Percentiles rank a stretch among this genome's conserved stretches.
These are phyloP conservation scores for Verticillium dahliae DNA, from an alignment of 2,329 filamentous ascomycete genomes.

Conservation along the genomic window DNA sequence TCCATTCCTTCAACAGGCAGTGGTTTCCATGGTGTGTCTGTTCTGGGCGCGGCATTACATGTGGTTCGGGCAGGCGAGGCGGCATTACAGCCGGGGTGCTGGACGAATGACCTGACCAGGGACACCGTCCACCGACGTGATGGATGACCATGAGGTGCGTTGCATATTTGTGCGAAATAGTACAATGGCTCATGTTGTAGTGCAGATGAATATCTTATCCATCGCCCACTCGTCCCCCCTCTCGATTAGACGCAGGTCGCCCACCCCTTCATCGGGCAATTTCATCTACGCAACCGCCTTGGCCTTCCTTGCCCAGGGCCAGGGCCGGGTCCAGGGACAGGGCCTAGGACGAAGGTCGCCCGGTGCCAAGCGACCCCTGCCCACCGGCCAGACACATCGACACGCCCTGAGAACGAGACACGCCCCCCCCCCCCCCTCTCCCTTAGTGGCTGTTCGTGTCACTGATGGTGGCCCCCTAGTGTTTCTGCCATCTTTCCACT, in stretches of 20 bases:
- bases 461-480: constrained; percentile 13
- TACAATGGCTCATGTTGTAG: background rate
- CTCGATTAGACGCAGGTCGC: background rate
- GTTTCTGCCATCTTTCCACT: constrained; percentile 24
- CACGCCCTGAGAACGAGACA: background rate
- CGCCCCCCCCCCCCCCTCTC: background rate
- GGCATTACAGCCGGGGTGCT: background rate
- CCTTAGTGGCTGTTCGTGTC: constrained; percentile 18
- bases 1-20: too few species aligned
- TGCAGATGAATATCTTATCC: constrained; percentile 22
- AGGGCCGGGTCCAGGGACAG: constrained; percentile 11
- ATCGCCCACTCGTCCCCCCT: background rate
- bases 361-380: constrained; percentile 15
- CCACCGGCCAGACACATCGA: background rate
- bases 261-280: constrained; percentile 32
- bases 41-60: too few species aligned
- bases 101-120: background rate
- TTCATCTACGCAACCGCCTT: constrained; percentile 33
- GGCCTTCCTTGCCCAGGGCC: constrained; percentile 11
- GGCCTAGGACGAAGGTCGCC: constrained; percentile 8
- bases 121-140: background rate
- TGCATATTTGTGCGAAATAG: background rate
- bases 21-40: too few species aligned
- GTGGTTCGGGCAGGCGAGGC: background rate
- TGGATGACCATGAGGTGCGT: background rate